phyloP scores from a whole-genome alignment of 2,329 filamentous ascomycete genomes.

The Arthroderma uncinatum region DNA sequence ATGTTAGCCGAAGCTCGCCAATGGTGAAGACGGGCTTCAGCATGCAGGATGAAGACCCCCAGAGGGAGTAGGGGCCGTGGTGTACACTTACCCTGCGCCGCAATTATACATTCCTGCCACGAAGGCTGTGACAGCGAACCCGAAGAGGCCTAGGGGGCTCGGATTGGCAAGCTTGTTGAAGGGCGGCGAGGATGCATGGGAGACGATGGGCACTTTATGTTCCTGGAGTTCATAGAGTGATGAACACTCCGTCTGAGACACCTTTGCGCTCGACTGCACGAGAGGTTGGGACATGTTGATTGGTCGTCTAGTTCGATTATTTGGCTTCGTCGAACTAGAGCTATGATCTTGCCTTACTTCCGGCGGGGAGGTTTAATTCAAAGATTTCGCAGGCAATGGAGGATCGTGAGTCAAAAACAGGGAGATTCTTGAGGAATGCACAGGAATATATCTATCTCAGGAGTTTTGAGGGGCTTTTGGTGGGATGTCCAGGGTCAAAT shows the following conservation, averaged over 20 bases:
- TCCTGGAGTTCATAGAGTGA: neutral
- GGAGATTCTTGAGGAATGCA: neutral
- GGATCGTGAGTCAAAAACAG: neutral
- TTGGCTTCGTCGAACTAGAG: neutral
- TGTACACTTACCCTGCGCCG: slow-evolving; percentile 38
- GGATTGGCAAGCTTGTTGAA: slow-evolving; percentile 39
- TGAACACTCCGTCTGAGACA: neutral
- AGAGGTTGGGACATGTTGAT: neutral
- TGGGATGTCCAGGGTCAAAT: neutral
- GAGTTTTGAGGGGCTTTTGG: neutral
- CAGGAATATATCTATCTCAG: neutral
- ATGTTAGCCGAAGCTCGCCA: neutral
- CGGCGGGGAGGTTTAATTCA: neutral
- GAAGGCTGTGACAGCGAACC: slow-evolving; percentile 57
- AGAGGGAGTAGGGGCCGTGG: neutral
- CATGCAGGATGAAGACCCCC: neutral
- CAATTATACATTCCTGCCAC: slow-evolving; percentile 42
- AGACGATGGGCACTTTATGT: slow-evolving; percentile 3
- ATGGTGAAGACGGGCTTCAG: neutral
- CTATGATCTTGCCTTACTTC: neutral
- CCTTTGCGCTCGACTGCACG: neutral
- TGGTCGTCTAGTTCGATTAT: neutral
- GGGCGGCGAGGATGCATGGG: slow-evolving; percentile 9
- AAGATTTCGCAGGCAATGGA: neutral
- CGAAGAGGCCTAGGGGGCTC: slow-evolving; percentile 49